Evolutionary conservation across 1,284 basidiomycete genomes (phyloP).

Genomic region (Papiliotrema fonsecae): DNA sequence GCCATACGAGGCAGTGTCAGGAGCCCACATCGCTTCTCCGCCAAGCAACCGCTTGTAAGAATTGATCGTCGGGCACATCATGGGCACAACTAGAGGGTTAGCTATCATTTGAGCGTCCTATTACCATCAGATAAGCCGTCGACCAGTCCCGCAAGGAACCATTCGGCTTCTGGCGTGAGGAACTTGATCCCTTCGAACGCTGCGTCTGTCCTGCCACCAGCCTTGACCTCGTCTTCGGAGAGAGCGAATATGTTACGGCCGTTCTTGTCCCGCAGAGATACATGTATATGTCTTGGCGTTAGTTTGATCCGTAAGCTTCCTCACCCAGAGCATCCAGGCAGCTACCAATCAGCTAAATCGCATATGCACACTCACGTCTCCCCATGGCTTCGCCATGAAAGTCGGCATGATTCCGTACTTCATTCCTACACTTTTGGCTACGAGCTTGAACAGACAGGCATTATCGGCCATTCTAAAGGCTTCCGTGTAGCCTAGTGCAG

Average conservation of each 20-base stretch:
- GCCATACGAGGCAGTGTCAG: conserved; percentile 80
- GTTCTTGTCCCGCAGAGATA: conserved; percentile 67
- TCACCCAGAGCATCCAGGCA: conserved; percentile 85
- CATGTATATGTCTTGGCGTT: conserved; percentile 72
- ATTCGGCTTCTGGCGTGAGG: conserved; percentile 78
- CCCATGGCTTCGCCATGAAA: conserved; percentile 98
- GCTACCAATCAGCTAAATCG: conserved; percentile 50
- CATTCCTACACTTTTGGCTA: conserved; percentile 89
- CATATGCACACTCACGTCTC: conserved; percentile 57
- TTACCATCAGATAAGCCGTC: conserved; percentile 83
- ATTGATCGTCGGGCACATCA: conserved; percentile 85
- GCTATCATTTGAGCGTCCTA: not conserved
- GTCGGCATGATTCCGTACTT: conserved; percentile 81
- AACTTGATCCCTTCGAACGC: conserved; percentile 74
- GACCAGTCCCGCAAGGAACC: conserved; percentile 86
- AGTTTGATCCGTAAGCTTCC: conserved; percentile 19
- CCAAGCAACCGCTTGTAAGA: conserved; percentile 96
- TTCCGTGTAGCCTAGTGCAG: conserved; percentile 84
- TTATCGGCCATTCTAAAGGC: conserved; percentile 89
- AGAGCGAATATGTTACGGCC: conserved; percentile 75
- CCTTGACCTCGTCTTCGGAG: conserved; percentile 54
- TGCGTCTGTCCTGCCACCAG: conserved; percentile 63
- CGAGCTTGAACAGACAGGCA: conserved; percentile 84
- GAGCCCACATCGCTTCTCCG: conserved; percentile 93
- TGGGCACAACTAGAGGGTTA: conserved; percentile 43